These are phyloP conservation scores for Hibiscus syriacus DNA, from an alignment of 345 rosid species.

Conservation along the genomic window DNA sequence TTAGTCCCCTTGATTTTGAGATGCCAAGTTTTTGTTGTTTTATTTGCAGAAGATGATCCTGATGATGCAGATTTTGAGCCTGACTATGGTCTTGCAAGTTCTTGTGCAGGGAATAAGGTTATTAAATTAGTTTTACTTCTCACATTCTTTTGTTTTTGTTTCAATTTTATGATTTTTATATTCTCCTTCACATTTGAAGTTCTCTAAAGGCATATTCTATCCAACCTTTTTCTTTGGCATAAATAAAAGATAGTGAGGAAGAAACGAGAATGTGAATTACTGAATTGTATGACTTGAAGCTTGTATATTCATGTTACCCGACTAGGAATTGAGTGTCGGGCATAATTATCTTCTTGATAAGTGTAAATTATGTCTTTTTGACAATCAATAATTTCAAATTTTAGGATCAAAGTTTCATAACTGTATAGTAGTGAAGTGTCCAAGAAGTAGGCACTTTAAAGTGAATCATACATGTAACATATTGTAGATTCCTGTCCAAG, in stretches of 20 bases:
- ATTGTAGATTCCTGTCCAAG: neutral
- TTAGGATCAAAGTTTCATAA: neutral
- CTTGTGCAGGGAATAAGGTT: slow-evolving; percentile 54
- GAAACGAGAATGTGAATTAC: neutral
- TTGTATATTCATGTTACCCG: neutral
- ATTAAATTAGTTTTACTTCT: slow-evolving; percentile 1
- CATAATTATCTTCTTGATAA: neutral
- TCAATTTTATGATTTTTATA: neutral
- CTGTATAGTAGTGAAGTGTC: neutral
- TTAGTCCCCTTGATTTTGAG: slow-evolving; percentile 7
- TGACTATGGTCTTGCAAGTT: slow-evolving; percentile 40
- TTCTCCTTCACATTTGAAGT: neutral
- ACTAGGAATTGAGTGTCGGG: neutral
- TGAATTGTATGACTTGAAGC: neutral
- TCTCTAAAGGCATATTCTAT: neutral
- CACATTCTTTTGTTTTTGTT: neutral
- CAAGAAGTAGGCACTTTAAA: neutral
- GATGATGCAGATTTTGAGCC: slow-evolving; percentile 98
- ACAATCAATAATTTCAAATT: neutral
- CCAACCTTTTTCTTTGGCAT: neutral
- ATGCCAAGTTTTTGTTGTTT: slow-evolving; percentile 21
- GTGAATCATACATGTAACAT: neutral
- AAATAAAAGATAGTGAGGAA: neutral
- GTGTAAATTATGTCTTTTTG: neutral
- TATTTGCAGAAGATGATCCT: slow-evolving; percentile 89